Evolutionary conservation across 164 flowering plant genomes (phyloP), one percentile per base, ranked within the genome.

Genomic region (Magnolia sinica): DNA sequence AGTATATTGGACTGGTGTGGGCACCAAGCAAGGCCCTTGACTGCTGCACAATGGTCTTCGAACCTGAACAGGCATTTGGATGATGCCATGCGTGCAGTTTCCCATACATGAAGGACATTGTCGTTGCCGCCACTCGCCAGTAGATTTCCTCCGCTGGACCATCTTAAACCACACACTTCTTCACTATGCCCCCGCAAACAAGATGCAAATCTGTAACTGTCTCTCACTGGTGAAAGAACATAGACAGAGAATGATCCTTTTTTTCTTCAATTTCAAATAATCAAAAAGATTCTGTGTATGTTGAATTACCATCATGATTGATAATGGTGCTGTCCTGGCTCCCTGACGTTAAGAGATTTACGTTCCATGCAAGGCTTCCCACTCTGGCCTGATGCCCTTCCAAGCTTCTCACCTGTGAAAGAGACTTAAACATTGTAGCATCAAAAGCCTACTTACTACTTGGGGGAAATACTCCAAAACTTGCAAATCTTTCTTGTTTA

Each of bases 1-100:
- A 88, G 84, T 31, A 86, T 78, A 45, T 84, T 68, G 51, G 63
- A 70, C 71, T 87, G 82, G 76, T 88, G 76, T 1, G 89, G 92
- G 66, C 91, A 86, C 92, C 92, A 88, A 7, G 89, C 90, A 14
- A 88, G 87, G 63, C 90, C 89, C 82, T 87, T 88, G n/a, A 89
- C 88, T 27, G 91, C 88, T 24, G 88, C 88, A 4, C 52, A 18
- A 78, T 88, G 92, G 7, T 77, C 83, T 0, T 66, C 71, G 9
- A 88, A 67, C 24, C 76, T 68, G 71, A 82, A 76, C 80, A 88
- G 58, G 76, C 74, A 81, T 59, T 71, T 70, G 19, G 78, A 80
- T 58, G 88, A 84, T 64, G 74, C 79, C 87, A 84, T 83, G 55
- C 76, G 85, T 22, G 80, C 77, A 52, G 87, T 80, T n/a, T 85